Conservation (phyloP, 495 filamentous ascomycete species). For the Aspergillus taichungensis region DNA sequence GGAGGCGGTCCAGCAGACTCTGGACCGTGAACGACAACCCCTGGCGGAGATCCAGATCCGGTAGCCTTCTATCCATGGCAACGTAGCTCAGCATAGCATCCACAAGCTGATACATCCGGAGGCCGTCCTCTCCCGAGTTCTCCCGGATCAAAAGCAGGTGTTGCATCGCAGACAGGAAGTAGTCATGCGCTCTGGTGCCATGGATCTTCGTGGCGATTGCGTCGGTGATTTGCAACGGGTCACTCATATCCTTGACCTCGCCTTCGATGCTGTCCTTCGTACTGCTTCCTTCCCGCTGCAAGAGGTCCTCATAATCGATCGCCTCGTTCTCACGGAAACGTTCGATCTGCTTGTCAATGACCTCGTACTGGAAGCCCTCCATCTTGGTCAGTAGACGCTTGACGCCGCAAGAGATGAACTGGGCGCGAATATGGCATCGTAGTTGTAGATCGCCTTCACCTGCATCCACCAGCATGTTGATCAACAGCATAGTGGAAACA, state of each 20-base stretch:
- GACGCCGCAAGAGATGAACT: conserved; percentile 94
- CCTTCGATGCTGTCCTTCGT: conserved; percentile 86
- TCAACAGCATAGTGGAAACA: conserved; percentile 84
- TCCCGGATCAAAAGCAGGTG: conserved; percentile 91
- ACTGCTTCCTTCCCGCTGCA: conserved; percentile 83
- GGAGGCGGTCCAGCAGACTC: conserved; percentile 84
- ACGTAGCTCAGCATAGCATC: conserved; percentile 98
- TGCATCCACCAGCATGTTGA: conserved; percentile 95
- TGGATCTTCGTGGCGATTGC: conserved; percentile 83
- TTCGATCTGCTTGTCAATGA: conserved; percentile 97
- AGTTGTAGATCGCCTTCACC: conserved; percentile 82
- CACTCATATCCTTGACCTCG: conserved; percentile 88
- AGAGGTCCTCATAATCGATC: conserved; percentile 95
- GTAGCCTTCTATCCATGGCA: conserved; percentile 92
- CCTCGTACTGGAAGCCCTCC: conserved; percentile 96
- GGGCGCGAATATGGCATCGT: conserved; percentile 87
- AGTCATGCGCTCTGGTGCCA: conserved; percentile 79
- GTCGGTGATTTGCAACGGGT: conserved; percentile 86
- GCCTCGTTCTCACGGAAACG: conserved; percentile 88
- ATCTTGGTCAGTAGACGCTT: conserved; percentile 92
- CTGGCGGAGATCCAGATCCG: conserved; percentile 95
- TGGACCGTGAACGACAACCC: conserved; percentile 97
- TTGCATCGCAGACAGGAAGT: conserved; percentile 91
- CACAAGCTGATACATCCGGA: conserved; percentile 96
- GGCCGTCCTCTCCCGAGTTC: conserved; percentile 82